Conservation (phyloP, 2,329 filamentous ascomycete genomes). For the Alternaria incomplexa region DNA sequence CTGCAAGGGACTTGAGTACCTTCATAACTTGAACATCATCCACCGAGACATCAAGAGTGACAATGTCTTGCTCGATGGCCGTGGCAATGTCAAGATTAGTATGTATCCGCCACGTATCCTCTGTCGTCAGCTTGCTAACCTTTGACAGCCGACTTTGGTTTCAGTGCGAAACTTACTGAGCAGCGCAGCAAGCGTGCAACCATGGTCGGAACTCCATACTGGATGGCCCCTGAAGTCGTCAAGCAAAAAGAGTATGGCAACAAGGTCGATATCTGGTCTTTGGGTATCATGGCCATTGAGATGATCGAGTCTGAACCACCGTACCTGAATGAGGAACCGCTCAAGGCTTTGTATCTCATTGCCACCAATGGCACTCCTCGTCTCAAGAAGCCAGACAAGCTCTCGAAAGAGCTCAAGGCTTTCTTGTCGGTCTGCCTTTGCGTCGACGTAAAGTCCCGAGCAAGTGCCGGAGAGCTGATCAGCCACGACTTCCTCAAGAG, state of each 20-base stretch:
- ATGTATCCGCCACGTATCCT: conserved; percentile 51
- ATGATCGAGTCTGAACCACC: conserved; percentile 99
- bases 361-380: conserved; percentile 96
- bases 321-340: conserved; percentile 95
- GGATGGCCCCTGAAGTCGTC: conserved; percentile 99
- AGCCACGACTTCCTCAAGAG: conserved; percentile 93
- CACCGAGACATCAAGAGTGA: conserved; percentile 99
- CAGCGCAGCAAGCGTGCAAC: conserved; percentile 96
- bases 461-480: conserved; percentile 87
- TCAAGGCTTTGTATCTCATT: conserved; percentile 96
- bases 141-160: conserved; percentile 89
- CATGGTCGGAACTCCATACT: conserved; percentile 99
- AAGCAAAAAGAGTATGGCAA: conserved; percentile 99
- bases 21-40: conserved; percentile 96
- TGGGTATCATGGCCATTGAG: conserved; percentile 99
- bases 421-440: conserved; percentile 97
- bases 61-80: conserved; percentile 92
- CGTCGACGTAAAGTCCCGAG: conserved; percentile 93
- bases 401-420: conserved; percentile 96
- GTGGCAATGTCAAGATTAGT: conserved; percentile 98
- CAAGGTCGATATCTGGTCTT: conserved; percentile 98
- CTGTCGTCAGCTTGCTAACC: conserved; percentile 5
- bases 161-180: conserved; percentile 98
- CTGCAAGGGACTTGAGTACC: conserved; percentile 90
- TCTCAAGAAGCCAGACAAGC: conserved; percentile 97